These are phyloP conservation scores for Pyrrhoderma lamaoense DNA, from an alignment of 1,284 basidiomycete species.

Conservation along the genomic window DNA sequence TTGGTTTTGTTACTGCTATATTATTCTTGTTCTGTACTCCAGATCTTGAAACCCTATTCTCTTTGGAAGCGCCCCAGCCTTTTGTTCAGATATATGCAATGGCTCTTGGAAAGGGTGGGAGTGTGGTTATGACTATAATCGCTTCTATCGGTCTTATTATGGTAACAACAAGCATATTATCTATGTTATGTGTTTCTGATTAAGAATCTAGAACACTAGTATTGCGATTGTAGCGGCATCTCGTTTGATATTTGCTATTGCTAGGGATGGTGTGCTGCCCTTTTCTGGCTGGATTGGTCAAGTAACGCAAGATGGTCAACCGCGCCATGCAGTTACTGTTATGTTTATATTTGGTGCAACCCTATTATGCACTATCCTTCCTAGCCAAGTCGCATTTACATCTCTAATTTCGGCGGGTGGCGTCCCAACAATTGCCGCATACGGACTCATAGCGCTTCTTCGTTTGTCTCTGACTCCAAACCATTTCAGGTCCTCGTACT, in stretches of 20 bases:
- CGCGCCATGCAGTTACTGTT: slow-evolving; percentile 74
- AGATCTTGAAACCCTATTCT: slow-evolving; percentile 63
- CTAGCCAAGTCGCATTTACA: slow-evolving; percentile 81
- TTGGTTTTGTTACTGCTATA: slow-evolving; percentile 71
- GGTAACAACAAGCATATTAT: slow-evolving; percentile 30
- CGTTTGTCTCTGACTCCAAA: slow-evolving; percentile 70
- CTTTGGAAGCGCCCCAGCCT: slow-evolving; percentile 74
- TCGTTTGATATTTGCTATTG: slow-evolving; percentile 78
- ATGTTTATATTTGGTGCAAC: slow-evolving; percentile 69
- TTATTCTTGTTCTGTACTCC: slow-evolving; percentile 84
- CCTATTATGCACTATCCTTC: slow-evolving; percentile 75
- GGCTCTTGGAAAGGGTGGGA: slow-evolving; percentile 68
- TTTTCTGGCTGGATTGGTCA: slow-evolving; percentile 72
- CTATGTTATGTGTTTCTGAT: neutral
- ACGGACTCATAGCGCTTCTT: slow-evolving; percentile 68
- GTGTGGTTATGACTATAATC: slow-evolving; percentile 77
- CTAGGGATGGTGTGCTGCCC: slow-evolving; percentile 81
- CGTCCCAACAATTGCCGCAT: slow-evolving; percentile 76
- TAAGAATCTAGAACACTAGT: slow-evolving; percentile 59
- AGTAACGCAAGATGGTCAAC: slow-evolving; percentile 64
- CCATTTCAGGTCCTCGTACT: slow-evolving; percentile 62
- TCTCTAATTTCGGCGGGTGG: slow-evolving; percentile 77
- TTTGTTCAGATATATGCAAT: slow-evolving; percentile 81
- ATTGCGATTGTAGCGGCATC: slow-evolving; percentile 80
- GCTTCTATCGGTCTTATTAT: slow-evolving; percentile 73